Evolutionary conservation across 1,284 basidiomycete genomes (phyloP).

Genomic region (Pholiota adiposa): DNA sequence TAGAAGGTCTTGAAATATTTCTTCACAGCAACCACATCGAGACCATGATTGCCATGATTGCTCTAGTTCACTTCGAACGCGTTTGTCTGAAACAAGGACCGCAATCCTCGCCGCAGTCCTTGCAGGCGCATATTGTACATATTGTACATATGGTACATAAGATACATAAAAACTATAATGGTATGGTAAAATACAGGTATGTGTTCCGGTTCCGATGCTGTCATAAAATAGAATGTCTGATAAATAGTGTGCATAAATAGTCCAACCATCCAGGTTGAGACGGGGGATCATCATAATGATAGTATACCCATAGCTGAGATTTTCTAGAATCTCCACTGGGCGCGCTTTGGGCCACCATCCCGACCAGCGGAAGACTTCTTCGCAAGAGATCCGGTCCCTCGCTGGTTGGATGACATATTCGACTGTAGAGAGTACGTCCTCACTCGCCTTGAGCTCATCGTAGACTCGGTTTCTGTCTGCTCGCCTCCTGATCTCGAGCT

Average conservation of each 20-base stretch:
- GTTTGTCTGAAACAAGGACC: too few species aligned
- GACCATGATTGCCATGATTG: too few species aligned
- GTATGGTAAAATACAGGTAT: constrained; percentile 22
- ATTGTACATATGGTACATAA: neutral
- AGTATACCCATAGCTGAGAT: neutral
- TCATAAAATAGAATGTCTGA: constrained; percentile 3
- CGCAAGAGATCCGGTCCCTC: neutral
- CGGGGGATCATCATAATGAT: neutral
- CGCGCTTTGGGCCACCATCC: constrained; percentile 17
- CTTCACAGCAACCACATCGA: too few species aligned
- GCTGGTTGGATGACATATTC: neutral
- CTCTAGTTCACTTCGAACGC: too few species aligned
- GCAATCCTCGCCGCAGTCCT: too few species aligned
- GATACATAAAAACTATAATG: constrained; percentile 16
- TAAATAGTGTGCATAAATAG: constrained; percentile 12
- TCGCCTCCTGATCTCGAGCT: constrained; percentile 14
- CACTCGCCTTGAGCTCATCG: neutral
- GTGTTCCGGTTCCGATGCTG: constrained; percentile 15
- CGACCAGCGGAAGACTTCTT: neutral
- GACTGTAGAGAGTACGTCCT: constrained; percentile 13
- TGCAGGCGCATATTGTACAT: neutral
- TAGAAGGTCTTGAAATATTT: too few species aligned
- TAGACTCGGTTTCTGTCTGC: constrained; percentile 3
- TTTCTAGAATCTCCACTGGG: constrained; percentile 18
- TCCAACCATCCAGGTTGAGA: constrained; percentile 3